Evolutionary conservation across 2,329 filamentous ascomycete genomes (phyloP).

Genomic region (Ophiosphaerella narmari): DNA sequence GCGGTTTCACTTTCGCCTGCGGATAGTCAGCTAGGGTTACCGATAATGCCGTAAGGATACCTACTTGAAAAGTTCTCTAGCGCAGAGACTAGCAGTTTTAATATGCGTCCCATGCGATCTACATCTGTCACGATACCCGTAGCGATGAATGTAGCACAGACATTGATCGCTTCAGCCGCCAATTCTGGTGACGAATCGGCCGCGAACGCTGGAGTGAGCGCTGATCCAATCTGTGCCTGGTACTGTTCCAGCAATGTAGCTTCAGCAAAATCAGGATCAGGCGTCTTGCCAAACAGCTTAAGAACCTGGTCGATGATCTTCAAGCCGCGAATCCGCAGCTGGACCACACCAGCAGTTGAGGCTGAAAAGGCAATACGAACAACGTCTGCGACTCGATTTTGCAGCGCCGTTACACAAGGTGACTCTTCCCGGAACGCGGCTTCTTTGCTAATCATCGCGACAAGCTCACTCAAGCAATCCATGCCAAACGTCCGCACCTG

Average conservation of each 20-base stretch:
- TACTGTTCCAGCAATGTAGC: conserved; percentile 96
- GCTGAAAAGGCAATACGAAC: conserved; percentile 97
- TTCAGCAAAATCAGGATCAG: conserved; percentile 97
- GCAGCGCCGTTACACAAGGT: conserved; percentile 75
- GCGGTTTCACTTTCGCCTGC: conserved; percentile 73
- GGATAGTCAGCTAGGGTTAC: conserved; percentile 18
- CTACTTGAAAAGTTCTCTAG: conserved; percentile 85
- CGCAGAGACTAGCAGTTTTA: conserved; percentile 88
- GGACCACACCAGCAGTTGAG: conserved; percentile 89
- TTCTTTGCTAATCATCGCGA: conserved; percentile 78
- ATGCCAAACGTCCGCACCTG: conserved; percentile 95
- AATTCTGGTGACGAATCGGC: conserved; percentile 94
- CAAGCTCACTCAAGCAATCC: conserved; percentile 82
- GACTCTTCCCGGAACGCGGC: conserved; percentile 79
- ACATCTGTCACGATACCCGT: conserved; percentile 97
- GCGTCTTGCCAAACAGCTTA: conserved; percentile 93
- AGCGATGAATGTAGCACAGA: conserved; percentile 96
- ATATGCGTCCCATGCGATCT: conserved; percentile 96
- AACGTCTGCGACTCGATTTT: conserved; percentile 85
- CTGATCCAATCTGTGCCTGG: conserved; percentile 96
- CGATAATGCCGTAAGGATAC: conserved; percentile 11
- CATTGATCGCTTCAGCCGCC: conserved; percentile 93
- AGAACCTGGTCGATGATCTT: conserved; percentile 93
- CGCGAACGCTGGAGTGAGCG: conserved; percentile 93
- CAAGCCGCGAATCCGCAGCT: conserved; percentile 86